phyloP scores from a whole-genome alignment of 2,329 filamentous ascomycete species.

The Botryotinia narcissicola region DNA sequence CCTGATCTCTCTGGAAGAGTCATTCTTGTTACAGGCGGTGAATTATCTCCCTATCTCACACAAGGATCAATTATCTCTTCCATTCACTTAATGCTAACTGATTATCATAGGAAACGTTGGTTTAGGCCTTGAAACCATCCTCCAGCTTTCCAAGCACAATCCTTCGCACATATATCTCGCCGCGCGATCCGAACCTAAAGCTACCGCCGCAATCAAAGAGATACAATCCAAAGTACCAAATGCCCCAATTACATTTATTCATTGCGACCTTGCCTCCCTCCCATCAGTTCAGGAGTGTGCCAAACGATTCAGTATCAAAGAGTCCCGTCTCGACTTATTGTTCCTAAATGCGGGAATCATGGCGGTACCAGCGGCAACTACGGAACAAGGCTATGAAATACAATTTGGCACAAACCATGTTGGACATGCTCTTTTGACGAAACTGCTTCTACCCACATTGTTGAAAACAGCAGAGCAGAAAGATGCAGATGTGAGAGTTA shows the following conservation, averaged over 20 bases:
- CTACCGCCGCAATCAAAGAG: conserved; percentile 41
- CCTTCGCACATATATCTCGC: conserved; percentile 42
- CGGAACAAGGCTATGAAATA: conserved; percentile 48
- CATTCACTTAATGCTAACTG: background rate
- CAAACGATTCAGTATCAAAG: conserved; percentile 39
- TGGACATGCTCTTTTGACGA: conserved; percentile 46
- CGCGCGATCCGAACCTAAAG: conserved; percentile 41
- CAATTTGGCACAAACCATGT: conserved; percentile 51
- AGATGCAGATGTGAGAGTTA: conserved; percentile 25
- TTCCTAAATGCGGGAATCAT: conserved; percentile 49
- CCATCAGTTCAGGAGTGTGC: conserved; percentile 45
- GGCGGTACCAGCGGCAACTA: conserved; percentile 40
- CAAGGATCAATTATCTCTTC: background rate
- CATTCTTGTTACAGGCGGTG: conserved; percentile 39
- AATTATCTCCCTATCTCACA: background rate
- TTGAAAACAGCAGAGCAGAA: conserved; percentile 30
- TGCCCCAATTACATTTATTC: conserved; percentile 19
- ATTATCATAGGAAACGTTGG: conserved; percentile 39
- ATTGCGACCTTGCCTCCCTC: conserved; percentile 46
- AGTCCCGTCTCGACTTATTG: conserved; percentile 45
- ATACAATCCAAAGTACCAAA: conserved; percentile 35
- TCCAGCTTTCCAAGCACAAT: conserved; percentile 44
- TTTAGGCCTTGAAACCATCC: conserved; percentile 45
- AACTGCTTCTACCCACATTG: conserved; percentile 40
- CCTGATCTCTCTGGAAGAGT: conserved; percentile 42